These are phyloP conservation scores for Sphaerostilbella broomeana DNA, from an alignment of 2,329 filamentous ascomycete species.

Conservation along the genomic window DNA sequence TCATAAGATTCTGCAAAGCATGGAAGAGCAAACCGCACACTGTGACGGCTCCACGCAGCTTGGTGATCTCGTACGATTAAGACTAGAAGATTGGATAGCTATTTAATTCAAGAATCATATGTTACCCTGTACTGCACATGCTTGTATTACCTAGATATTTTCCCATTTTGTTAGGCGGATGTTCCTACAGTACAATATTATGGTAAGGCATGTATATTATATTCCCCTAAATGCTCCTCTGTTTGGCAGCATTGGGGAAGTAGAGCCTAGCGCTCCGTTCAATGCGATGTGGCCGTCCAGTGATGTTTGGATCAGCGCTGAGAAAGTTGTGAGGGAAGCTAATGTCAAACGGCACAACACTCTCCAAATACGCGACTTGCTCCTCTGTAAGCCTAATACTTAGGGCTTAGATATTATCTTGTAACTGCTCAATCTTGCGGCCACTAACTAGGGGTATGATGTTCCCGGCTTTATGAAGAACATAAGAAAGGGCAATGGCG, in stretches of 20 bases:
- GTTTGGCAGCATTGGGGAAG: background rate
- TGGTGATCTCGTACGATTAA: too few relatives aligned
- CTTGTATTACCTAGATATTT: too few relatives aligned
- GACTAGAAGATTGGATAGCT: too few relatives aligned
- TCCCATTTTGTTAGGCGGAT: too few relatives aligned
- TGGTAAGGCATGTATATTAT: too few relatives aligned
- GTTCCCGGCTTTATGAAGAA: constrained; percentile 52
- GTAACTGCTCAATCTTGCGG: constrained; percentile 54
- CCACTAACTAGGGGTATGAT: constrained; percentile 57
- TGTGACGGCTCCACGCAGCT: too few relatives aligned
- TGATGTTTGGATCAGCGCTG: background rate
- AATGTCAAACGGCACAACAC: constrained; percentile 43
- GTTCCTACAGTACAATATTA: too few relatives aligned
- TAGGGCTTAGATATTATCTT: constrained; percentile 53
- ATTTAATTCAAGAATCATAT: too few relatives aligned
- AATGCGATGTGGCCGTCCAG: background rate
- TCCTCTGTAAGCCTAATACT: constrained; percentile 42
- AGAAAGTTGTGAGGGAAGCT: constrained; percentile 31
- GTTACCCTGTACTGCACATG: too few relatives aligned
- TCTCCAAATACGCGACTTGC: constrained; percentile 52
- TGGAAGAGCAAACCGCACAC: too few relatives aligned
- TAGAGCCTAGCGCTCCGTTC: background rate
- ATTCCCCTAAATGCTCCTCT: constrained; percentile 6
- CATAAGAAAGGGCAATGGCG: constrained; percentile 48
- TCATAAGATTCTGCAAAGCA: too few relatives aligned